Evolutionary conservation across 2,329 filamentous ascomycete genomes (phyloP), one percentile per base, ranked within the genome.

Genomic region (Fusarium camptoceras): DNA sequence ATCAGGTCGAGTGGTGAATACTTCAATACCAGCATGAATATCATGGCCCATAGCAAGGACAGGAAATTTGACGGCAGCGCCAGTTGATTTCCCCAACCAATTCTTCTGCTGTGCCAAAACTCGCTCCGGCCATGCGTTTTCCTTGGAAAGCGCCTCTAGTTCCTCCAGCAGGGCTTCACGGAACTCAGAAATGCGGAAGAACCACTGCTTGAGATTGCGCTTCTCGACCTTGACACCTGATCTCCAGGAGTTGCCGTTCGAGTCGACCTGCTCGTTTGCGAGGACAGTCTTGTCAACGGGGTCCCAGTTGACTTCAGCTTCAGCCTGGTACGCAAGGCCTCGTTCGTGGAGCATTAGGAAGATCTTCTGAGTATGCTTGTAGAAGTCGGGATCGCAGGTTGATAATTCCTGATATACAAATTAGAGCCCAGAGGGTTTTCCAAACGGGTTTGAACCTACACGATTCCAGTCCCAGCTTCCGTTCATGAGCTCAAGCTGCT

Each of bases 221-320:
- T 94, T 92, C 80, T 96, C 91, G 20, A 97, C 93, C 77, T 92
- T 90, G 51, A 92, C 94, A 12, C 94, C 94, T 2, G 93, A 96
- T 59, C 94, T 88, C 94, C 94, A 97, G 3, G 94, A 97, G 73
- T 85, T 88, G 31, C 94, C 94, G 76, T 93, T 91, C 51, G 91
- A 86, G 77, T 97, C 93, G n/a, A 97, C 93, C 81, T 97, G 94
- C 80, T 97, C 94, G 77, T 97, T 97, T 14, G 94, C 94, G 63
- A 97, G 84, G 18, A 97, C 94, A 0, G 94, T 97, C 77, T 92
- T 91, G 77, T 97, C 94, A 28, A 97, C 87, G 2, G 94, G 94
- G 72, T 97, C 94, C 82, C 93, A 97, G 80, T 97, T 97, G 73
- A 97, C 94, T 67, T 94, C 82, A 22, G 93, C 92, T 73, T 96